Percentiles rank a stretch among this genome's conserved stretches.
phyloP scores from a whole-genome alignment of 352 stramenopile species.

The Pythium scleroteichum region DNA sequence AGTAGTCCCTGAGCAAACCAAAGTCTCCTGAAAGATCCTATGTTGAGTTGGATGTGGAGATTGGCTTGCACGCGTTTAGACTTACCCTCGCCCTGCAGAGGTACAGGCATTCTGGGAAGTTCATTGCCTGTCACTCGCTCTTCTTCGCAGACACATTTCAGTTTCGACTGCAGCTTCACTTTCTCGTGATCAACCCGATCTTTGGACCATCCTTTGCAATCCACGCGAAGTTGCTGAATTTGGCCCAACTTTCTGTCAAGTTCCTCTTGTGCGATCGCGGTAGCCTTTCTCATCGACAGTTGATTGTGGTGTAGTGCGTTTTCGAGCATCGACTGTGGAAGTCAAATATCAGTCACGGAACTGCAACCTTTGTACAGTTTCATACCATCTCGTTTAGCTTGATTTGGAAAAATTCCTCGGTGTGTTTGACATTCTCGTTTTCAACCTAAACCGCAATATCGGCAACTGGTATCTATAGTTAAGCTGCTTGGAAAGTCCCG shows the following conservation, averaged over 20 bases:
- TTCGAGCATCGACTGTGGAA: no score
- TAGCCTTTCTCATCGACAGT: neutral
- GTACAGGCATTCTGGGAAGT: slow-evolving; percentile 9
- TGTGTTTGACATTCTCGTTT: no score
- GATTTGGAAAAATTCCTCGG: no score
- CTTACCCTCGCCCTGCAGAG: slow-evolving; percentile 19
- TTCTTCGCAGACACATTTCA: neutral
- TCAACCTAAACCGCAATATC: no score
- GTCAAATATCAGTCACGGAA: no score
- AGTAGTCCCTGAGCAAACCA: slow-evolving; percentile 22
- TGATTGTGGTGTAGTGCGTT: no score
- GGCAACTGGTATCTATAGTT: no score
- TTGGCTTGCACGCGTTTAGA: no score
- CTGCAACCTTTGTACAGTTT: no score
- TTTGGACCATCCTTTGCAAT: neutral
- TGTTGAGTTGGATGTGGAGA: no score
- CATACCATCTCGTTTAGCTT: no score
- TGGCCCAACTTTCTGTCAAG: neutral
- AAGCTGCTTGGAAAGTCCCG: no score
- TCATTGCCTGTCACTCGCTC: neutral
- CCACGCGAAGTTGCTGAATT: neutral
- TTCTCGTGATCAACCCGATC: neutral
- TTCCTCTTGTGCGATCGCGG: neutral
- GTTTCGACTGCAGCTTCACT: neutral
- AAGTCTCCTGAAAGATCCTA: slow-evolving; percentile 23